These are phyloP conservation scores for Hanseniaspora mollemarum DNA, from an alignment of 805 yeast species.

Conservation along the genomic window DNA sequence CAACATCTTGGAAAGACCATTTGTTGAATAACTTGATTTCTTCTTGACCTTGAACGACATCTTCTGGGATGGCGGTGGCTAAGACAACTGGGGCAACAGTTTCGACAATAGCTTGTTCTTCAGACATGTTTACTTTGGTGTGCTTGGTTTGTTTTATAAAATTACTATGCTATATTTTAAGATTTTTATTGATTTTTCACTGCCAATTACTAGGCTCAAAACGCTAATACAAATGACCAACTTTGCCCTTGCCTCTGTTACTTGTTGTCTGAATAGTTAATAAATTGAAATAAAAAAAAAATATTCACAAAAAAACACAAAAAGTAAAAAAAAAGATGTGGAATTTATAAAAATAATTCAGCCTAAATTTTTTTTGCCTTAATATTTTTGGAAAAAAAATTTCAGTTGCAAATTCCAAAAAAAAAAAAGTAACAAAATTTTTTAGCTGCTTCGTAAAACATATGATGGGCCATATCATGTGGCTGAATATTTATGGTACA, in stretches of 20 bases:
- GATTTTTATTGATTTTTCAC: neutral
- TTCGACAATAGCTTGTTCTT: slow-evolving; percentile 57
- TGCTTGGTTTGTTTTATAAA: slow-evolving; percentile 2
- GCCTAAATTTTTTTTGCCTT: neutral
- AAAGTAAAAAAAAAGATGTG: neutral
- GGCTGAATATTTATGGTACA: too few relatives aligned
- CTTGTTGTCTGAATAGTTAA: too few relatives aligned
- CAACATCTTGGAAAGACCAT: slow-evolving; percentile 97
- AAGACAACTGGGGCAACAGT: slow-evolving; percentile 62
- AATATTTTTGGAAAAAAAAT: neutral
- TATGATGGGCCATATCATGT: too few relatives aligned
- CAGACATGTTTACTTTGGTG: slow-evolving; percentile 53
- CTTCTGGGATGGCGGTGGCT: slow-evolving; percentile 95
- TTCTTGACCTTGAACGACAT: slow-evolving; percentile 87
- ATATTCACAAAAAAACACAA: too few relatives aligned
- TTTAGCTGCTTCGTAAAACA: neutral
- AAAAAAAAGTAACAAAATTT: neutral
- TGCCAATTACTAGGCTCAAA: neutral
- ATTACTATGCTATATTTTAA: neutral
- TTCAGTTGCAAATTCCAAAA: neutral
- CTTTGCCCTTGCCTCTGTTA: too few relatives aligned
- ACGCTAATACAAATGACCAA: too few relatives aligned
- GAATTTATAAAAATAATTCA: neutral
- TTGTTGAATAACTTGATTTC: slow-evolving; percentile 98
- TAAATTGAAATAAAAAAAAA: neutral